A percentile compares a stretch with the other conserved stretches of the same genome.
Evolutionary conservation across 2,329 filamentous ascomycete species (phyloP).

Genomic region (Neofusicoccum ribis): DNA sequence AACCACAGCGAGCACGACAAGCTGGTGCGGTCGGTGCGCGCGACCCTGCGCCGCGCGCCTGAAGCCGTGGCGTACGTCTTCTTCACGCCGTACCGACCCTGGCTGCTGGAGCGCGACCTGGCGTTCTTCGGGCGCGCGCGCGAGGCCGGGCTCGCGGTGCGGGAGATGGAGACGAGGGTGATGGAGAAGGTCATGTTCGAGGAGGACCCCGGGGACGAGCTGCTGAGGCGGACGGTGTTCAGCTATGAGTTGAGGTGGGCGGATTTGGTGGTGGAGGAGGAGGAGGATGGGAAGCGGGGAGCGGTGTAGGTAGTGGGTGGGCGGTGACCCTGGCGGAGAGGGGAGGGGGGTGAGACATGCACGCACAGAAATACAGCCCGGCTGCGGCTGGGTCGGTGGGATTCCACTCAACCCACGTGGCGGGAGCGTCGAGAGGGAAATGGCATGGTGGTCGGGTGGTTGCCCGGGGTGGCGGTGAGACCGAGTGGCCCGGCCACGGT

Average conservation of each 20-base stretch:
- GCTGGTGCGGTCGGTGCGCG: constrained; percentile 69
- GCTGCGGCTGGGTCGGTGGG: background rate
- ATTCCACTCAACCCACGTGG: background rate
- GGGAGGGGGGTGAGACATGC: too few species aligned
- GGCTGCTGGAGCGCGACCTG: constrained; percentile 82
- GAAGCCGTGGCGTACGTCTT: constrained; percentile 76
- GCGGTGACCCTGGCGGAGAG: too few species aligned
- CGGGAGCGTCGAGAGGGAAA: background rate
- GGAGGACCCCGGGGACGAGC: constrained; percentile 82
- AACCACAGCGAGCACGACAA: constrained; percentile 84
- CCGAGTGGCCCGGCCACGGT: too few species aligned
- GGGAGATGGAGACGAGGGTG: constrained; percentile 76
- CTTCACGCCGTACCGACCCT: constrained; percentile 92
- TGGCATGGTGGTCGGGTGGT: background rate
- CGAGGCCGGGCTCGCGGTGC: constrained; percentile 65
- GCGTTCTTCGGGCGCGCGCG: constrained; percentile 79
- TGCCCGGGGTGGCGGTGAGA: too few species aligned
- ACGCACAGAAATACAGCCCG: background rate
- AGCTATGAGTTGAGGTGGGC: constrained; percentile 72
- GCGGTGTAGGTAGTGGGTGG: background rate
- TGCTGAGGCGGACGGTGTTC: constrained; percentile 77
- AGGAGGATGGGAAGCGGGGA: background rate
- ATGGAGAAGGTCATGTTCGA: constrained; percentile 89
- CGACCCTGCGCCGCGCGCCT: constrained; percentile 60
- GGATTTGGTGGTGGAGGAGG: constrained; percentile 26